phyloP scores from a whole-genome alignment of 129 eudicot species.

The Saussurea involucrata region DNA sequence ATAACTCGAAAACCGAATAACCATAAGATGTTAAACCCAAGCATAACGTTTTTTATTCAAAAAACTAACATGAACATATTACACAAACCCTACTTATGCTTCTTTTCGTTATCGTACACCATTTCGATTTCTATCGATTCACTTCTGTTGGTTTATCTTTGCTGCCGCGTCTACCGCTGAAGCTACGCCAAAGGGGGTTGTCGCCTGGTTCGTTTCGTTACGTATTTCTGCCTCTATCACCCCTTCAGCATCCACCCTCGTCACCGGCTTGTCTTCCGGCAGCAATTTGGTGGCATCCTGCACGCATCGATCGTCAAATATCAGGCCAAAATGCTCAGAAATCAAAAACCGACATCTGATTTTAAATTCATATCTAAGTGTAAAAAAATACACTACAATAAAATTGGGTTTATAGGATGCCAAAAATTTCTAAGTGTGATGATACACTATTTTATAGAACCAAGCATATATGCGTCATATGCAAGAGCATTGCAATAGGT shows the following conservation, averaged over 20 bases:
- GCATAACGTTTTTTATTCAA: neutral
- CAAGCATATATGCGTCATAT: no score
- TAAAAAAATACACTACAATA: neutral
- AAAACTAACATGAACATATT: neutral
- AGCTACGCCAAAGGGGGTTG: conserved; percentile 42
- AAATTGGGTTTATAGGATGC: no score
- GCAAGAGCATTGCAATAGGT: neutral
- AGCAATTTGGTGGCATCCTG: conserved; percentile 37
- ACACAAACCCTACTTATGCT: neutral
- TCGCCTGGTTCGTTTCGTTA: conserved; percentile 20
- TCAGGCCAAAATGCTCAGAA: neutral
- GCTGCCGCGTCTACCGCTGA: conserved; percentile 29
- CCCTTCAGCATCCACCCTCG: conserved; percentile 38
- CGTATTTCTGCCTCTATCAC: conserved; percentile 33
- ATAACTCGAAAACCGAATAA: no score
- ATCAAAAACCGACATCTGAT: neutral
- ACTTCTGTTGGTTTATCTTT: conserved; percentile 18
- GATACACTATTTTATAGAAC: neutral
- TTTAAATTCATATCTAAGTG: neutral
- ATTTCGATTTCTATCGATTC: neutral
- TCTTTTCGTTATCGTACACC: neutral
- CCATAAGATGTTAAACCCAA: no score
- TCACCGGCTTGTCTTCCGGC: conserved; percentile 37
- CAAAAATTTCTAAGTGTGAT: no score
- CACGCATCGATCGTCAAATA: neutral